A percentile compares a stretch with the other conserved stretches of the same genome.
Evolutionary conservation across 2,329 filamentous ascomycete species (phyloP).

Genomic region (Hypomyces rosellus): DNA sequence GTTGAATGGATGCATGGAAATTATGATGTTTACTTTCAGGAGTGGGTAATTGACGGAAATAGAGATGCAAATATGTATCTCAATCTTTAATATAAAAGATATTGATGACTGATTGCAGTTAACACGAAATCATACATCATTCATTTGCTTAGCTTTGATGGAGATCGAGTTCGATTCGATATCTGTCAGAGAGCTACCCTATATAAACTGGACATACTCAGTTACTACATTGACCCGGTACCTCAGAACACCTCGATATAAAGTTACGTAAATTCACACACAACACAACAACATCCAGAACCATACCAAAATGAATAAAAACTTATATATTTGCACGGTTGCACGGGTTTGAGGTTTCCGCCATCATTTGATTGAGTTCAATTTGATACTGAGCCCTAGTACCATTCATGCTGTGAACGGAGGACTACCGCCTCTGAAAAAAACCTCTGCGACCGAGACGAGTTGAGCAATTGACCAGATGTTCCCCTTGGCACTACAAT

Average conservation of each 20-base stretch:
- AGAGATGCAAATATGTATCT: no score
- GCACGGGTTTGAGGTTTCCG: not conserved
- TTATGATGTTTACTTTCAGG: no score
- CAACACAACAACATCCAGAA: no score
- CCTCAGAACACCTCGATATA: not conserved
- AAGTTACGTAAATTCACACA: not conserved
- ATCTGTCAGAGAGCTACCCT: not conserved
- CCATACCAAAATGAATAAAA: no score
- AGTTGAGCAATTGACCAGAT: slow-evolving; percentile 2
- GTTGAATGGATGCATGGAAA: no score
- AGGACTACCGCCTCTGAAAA: no score
- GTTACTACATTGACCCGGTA: not conserved
- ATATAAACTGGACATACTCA: not conserved
- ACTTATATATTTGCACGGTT: not conserved
- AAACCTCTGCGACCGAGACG: not conserved
- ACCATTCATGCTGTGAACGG: no score
- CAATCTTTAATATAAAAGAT: no score
- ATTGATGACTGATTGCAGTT: no score
- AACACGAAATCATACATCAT: not conserved
- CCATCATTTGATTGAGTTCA: not conserved
- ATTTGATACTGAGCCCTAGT: no score
- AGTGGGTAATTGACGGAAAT: no score
- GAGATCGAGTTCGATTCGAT: not conserved
- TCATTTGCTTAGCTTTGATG: not conserved
- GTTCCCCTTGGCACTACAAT: not conserved